phyloP scores from a whole-genome alignment of 2,329 filamentous ascomycete species.

The Ascosphaera pollenicola region DNA sequence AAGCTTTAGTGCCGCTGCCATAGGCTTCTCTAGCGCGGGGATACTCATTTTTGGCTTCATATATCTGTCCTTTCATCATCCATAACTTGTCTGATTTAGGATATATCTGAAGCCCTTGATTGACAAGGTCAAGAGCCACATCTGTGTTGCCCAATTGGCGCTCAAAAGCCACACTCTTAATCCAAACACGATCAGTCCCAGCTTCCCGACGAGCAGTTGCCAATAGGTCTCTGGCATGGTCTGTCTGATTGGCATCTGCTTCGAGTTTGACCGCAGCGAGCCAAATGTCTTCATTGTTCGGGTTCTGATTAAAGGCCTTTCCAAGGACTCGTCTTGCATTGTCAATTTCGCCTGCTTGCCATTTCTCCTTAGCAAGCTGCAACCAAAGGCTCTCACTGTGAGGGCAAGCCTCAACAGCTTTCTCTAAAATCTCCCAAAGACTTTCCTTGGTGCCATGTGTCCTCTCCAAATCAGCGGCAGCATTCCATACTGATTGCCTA shows the following conservation, averaged over 20 bases:
- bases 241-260: slow-evolving; percentile 64
- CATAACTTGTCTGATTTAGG: slow-evolving; percentile 73
- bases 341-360: slow-evolving; percentile 70
- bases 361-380: slow-evolving; percentile 86
- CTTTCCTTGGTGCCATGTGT: slow-evolving; percentile 69
- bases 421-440: slow-evolving; percentile 68
- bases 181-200: slow-evolving; percentile 90
- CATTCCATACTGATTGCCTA: slow-evolving; percentile 72
- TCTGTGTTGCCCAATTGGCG: slow-evolving; percentile 61
- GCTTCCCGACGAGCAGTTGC: slow-evolving; percentile 68
- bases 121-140: slow-evolving; percentile 64
- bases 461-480: slow-evolving; percentile 75
- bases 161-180: slow-evolving; percentile 88
- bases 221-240: slow-evolving; percentile 63
- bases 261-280: slow-evolving; percentile 90
- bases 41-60: slow-evolving; percentile 58
- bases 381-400: slow-evolving; percentile 86
- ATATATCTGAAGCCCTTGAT: slow-evolving; percentile 69
- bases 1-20: slow-evolving; percentile 66
- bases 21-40: slow-evolving; percentile 81
- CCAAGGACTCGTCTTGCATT: slow-evolving; percentile 70
- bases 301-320: slow-evolving; percentile 81
- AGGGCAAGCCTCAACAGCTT: slow-evolving; percentile 82
- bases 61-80: slow-evolving; percentile 99
- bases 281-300: slow-evolving; percentile 96